Base-by-base conservation (phyloP, 306 rosid species). In the Gastrolobium bilobum region DNA sequence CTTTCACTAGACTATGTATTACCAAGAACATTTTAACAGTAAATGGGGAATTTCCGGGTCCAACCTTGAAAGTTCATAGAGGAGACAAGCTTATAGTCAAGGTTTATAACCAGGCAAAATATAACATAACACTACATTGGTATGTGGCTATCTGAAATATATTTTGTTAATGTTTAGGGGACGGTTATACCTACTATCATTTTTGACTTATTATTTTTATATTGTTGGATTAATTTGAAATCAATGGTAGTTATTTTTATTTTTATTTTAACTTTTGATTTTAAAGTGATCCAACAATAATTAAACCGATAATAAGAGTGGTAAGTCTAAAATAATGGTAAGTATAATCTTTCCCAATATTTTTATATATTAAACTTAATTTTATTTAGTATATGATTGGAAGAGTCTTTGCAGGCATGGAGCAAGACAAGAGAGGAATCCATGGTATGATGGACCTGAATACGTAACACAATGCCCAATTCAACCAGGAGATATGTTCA, bases 391-490 rank as follows among this genome's bases (percentile, higher is more conserved):
- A 8, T 46, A 58, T 58, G 31, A 58, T 43, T 43, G 29, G 53
- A 31, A 30, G 67, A 29, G 5, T 31, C 2, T n/a, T 10, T 58
- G 38, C 47, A 91, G 96, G 93, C 96, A 91, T 80, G 93, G 91
- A 46, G 88, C 84, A 6, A 85, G 60, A 10, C 90, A 84, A 26
- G 71, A 70, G 26, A 84, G 88, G 29, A 79, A 91, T 86, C 89
- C 93, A 29, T 91, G 96, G 96, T 85, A 89, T 7, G 91, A 91
- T 79, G 93, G 96, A 14, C 88, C 93, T 0, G 88, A 56, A 44
- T 89, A 84, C 38, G 63, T 91, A 10, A 91, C 96, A 26, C 91
- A 91, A 10, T 89, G 91, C 11, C 89, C 96, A 9, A 91, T 87
- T 50, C 71, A 76, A 83, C 84, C 86, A 14, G 88, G 90, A 39